Evolutionary conservation across 192 early-diverging fungal species (phyloP).

Genomic region (Coemansia sp.): DNA sequence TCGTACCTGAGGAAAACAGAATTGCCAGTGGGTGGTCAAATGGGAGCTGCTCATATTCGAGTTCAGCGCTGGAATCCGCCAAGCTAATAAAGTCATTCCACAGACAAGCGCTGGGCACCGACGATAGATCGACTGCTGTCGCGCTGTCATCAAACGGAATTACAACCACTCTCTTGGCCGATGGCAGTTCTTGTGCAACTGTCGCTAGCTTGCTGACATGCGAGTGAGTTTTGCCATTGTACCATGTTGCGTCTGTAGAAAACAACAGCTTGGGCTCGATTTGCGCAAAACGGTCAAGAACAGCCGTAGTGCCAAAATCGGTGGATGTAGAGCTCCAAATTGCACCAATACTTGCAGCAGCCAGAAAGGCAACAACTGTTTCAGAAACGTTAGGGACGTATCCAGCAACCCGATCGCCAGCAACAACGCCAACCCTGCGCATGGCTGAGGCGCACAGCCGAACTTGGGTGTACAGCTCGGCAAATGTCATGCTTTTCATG

Average conservation of each 20-base stretch:
- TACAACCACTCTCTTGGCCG: conserved; percentile 74
- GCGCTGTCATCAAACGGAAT: conserved; percentile 62
- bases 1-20: conserved; percentile 92
- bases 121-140: conserved; percentile 22
- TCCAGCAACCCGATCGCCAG: conserved; percentile 84
- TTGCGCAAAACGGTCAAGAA: conserved; percentile 90
- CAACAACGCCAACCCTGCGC: conserved; percentile 63
- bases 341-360: conserved; percentile 78
- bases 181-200: conserved; percentile 68
- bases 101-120: conserved; percentile 26
- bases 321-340: conserved; percentile 94
- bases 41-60: conserved; percentile 80
- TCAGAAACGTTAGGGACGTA: conserved; percentile 88
- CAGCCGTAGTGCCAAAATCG: conserved; percentile 90
- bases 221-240: conserved; percentile 84
- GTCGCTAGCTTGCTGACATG: conserved; percentile 73
- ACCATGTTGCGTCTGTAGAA: conserved; percentile 86
- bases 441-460: conserved; percentile 71
- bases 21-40: conserved; percentile 92
- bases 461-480: conserved; percentile 70
- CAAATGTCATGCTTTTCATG: conserved; percentile 63
- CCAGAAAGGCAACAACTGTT: conserved; percentile 77
- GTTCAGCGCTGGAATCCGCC: conserved; percentile 28
- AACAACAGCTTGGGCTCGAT: conserved; percentile 89
- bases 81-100: conserved; percentile 60